Evolutionary conservation across 768 basidiomycete species (phyloP).

Genomic region (Gyrodon lividus): DNA sequence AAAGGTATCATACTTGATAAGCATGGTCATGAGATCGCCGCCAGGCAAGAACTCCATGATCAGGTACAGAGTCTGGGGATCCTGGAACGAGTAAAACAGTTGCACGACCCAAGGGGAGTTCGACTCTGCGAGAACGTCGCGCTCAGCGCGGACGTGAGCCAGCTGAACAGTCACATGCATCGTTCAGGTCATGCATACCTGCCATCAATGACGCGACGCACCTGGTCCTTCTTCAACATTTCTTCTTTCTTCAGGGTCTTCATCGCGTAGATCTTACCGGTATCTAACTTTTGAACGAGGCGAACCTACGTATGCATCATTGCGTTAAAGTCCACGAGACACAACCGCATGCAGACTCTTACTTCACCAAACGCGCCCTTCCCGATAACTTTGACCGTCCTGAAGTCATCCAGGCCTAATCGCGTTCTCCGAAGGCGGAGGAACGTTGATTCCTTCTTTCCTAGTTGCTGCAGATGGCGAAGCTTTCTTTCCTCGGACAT

Average conservation of each 20-base stretch:
- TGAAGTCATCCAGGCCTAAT: conserved; percentile 88
- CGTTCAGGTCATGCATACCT: conserved; percentile 6
- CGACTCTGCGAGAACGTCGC: conserved; percentile 94
- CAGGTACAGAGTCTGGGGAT: conserved; percentile 86
- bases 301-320: conserved; percentile 53
- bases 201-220: conserved; percentile 30
- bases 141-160: conserved; percentile 96
- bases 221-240: conserved; percentile 99
- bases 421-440: conserved; percentile 86
- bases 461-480: conserved; percentile 77
- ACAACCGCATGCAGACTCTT: conserved; percentile 20
- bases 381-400: conserved; percentile 97
- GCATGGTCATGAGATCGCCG: conserved; percentile 99
- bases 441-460: conserved; percentile 86
- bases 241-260: conserved; percentile 96
- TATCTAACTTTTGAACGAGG: conserved; percentile 94
- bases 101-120: conserved; percentile 97
- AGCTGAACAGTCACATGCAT: conserved; percentile 48
- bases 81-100: conserved; percentile 98
- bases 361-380: conserved; percentile 99
- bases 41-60: conserved; percentile 99
- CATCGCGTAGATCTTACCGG: conserved; percentile 99
- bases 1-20: conserved; percentile 99
- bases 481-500: conserved; percentile 84
- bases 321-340: background rate